Conservation (phyloP, 495 filamentous ascomycete species). For the Umbilicaria muhlenbergii region DNA sequence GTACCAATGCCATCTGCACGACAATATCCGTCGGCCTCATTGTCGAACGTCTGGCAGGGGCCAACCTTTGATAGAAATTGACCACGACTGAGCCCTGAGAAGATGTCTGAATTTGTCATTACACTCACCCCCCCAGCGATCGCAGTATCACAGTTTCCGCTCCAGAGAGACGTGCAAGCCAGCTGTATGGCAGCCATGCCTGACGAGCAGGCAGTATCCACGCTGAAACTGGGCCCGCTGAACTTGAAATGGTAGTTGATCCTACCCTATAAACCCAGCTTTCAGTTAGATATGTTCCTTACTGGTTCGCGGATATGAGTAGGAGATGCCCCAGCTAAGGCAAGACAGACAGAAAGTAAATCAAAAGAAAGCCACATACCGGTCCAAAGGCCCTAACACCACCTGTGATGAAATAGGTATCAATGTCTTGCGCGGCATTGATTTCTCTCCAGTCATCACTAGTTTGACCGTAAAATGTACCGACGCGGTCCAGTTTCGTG, state of each 20-base stretch:
- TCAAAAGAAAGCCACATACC: not conserved
- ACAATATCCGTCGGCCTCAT: slow-evolving; percentile 69
- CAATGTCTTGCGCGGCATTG: slow-evolving; percentile 77
- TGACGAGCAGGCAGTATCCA: slow-evolving; percentile 86
- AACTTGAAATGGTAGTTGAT: slow-evolving; percentile 88
- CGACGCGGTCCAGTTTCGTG: slow-evolving; percentile 68
- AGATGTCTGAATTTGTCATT: slow-evolving; percentile 74
- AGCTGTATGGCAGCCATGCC: slow-evolving; percentile 71
- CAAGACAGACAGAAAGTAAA: not conserved
- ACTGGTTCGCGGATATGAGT: no score
- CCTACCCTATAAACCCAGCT: slow-evolving; percentile 32
- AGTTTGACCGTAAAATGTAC: slow-evolving; percentile 86
- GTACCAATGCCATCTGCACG: slow-evolving; percentile 61
- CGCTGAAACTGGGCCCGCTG: slow-evolving; percentile 66
- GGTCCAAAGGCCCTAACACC: slow-evolving; percentile 78
- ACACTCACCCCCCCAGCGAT: slow-evolving; percentile 70
- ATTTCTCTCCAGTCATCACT: slow-evolving; percentile 88
- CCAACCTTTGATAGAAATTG: slow-evolving; percentile 66
- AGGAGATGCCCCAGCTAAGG: no score
- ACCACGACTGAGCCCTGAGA: slow-evolving; percentile 65
- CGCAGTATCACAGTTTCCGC: slow-evolving; percentile 71
- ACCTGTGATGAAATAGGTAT: slow-evolving; percentile 88
- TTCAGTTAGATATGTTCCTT: not conserved
- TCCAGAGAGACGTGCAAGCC: slow-evolving; percentile 69
- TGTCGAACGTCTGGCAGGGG: slow-evolving; percentile 70